Base-by-base conservation (phyloP, 768 basidiomycete species). In the Rhodotorula babjevae region DNA sequence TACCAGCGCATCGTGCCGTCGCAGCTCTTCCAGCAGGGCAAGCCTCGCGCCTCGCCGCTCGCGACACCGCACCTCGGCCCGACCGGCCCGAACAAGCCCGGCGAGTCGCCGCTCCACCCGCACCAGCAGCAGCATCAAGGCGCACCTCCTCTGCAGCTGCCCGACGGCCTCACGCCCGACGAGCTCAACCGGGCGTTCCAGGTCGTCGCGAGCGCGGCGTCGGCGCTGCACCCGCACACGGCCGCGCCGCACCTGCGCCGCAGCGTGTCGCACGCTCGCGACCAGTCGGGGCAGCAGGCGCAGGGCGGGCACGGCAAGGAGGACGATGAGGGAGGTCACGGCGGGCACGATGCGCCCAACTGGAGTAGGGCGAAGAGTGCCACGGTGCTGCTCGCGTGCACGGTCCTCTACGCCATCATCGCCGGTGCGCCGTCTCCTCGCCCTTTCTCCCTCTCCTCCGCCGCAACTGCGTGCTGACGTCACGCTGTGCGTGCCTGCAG, bases 311-410 rank as follows among this genome's bases (percentile, higher is more conserved):
- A 82, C 46, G 73, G 74, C 29, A 78, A 71, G 40, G 87, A 86
- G 9, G 83, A 79, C 12, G 87, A 84, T 11, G 85, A 80, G 47
- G 81, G 75, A 3, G 85, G 85, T 27, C 89, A 90, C 80, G 87
- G 87, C 33, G 93, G 91, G 0, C 96, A 99, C 77, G 95, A 98
- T 77, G 95, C 88, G 7, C 96, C 96, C 12, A 91, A 91, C 58
- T 99, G 96, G 96, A 97, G 93, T 78, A 85, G 96, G 63, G 85
- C 84, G 10, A 89, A 89, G 25, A 95, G 92, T 81, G 90, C 93
- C 10, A 93, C 89, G 72, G 95, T 99, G 2, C 80, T 98, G 72
- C 82, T 99, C 71, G 86, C 82, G 1, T 98, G 96, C 79, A 99
- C 96, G 0, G 88, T 90, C 4, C 82, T 98, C 27, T 99, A 97